Evolutionary conservation across 306 rosid species (phyloP).

Genomic region (Corylus heterophylla): DNA sequence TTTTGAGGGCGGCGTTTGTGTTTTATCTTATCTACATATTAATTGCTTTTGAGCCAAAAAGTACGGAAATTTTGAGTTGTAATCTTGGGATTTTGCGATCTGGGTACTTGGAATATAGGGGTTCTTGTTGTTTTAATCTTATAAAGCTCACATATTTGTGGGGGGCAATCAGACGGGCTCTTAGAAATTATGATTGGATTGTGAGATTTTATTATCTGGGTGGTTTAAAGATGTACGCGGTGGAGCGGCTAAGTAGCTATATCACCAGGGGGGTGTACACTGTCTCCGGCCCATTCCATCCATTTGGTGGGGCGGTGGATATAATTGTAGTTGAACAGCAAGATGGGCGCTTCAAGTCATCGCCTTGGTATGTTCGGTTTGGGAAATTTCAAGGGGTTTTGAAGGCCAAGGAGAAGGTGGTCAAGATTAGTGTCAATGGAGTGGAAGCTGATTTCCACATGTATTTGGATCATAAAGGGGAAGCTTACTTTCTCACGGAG

Average conservation of each 20-base stretch:
- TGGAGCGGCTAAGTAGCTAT: conserved; percentile 71
- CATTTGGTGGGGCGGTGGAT: conserved; percentile 97
- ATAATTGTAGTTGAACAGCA: conserved; percentile 80
- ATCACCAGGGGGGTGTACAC: conserved; percentile 73
- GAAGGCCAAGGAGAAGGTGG: conserved; percentile 69
- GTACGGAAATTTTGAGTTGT: background rate
- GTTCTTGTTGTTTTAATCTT: background rate
- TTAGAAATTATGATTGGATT: conserved; percentile 21
- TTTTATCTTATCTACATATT: background rate
- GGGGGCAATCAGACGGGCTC: conserved; percentile 22
- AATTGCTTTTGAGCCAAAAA: background rate
- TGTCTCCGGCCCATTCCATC: conserved; percentile 82
- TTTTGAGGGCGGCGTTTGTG: background rate
- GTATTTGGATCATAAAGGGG: conserved; percentile 79
- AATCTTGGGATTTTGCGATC: conserved; percentile 15
- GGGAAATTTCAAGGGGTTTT: conserved; percentile 96
- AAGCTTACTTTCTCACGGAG: conserved; percentile 77
- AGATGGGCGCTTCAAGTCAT: conserved; percentile 85
- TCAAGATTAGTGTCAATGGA: conserved; percentile 69
- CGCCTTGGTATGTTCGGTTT: conserved; percentile 88
- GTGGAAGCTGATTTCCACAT: conserved; percentile 64
- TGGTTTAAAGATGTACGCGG: conserved; percentile 71
- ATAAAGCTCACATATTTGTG: conserved; percentile 8
- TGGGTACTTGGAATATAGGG: conserved; percentile 19
- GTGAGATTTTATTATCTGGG: conserved; percentile 14